These are phyloP conservation scores for Arbutus unedo DNA, from an alignment of 148 eudicot species.

Conservation along the genomic window DNA sequence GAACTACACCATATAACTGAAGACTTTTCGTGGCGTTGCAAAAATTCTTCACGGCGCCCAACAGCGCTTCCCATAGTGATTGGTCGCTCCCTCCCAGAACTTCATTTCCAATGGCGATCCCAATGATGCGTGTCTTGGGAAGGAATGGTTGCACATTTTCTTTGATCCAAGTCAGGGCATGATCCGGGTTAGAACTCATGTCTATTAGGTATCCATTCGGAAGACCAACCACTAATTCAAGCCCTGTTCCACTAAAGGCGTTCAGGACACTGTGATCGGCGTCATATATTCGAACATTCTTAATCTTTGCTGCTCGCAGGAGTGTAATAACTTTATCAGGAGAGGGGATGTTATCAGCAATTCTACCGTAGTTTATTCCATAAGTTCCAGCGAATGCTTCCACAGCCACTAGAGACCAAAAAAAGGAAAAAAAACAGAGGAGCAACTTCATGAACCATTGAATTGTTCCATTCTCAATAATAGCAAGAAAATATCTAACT, in stretches of 20 bases:
- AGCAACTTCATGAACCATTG: not conserved
- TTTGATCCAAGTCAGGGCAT: conserved; percentile 60
- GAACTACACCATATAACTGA: conserved; percentile 38
- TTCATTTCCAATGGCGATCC: conserved; percentile 77
- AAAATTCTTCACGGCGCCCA: conserved; percentile 60
- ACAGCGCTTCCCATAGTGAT: conserved; percentile 37
- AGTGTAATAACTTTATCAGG: conserved; percentile 62
- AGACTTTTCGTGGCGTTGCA: conserved; percentile 59
- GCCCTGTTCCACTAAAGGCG: conserved; percentile 67
- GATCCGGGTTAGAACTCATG: conserved; percentile 52
- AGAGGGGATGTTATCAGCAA: conserved; percentile 66
- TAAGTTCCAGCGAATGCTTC: conserved; percentile 41
- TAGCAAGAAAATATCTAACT: not conserved
- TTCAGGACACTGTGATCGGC: conserved; percentile 58
- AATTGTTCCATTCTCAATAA: not conserved
- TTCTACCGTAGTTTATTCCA: conserved; percentile 73
- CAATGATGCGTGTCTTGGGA: conserved; percentile 56
- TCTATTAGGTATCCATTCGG: conserved; percentile 49
- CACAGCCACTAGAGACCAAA: conserved; percentile 10
- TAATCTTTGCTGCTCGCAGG: conserved; percentile 52
- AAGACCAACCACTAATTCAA: conserved; percentile 69
- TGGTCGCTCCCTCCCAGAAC: conserved; percentile 49
- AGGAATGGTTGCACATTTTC: conserved; percentile 53
- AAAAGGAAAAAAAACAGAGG: conserved; percentile 6
- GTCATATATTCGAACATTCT: conserved; percentile 63